Base-by-base conservation (phyloP, 1,284 basidiomycete species). In the Hemileia vastatrix region DNA sequence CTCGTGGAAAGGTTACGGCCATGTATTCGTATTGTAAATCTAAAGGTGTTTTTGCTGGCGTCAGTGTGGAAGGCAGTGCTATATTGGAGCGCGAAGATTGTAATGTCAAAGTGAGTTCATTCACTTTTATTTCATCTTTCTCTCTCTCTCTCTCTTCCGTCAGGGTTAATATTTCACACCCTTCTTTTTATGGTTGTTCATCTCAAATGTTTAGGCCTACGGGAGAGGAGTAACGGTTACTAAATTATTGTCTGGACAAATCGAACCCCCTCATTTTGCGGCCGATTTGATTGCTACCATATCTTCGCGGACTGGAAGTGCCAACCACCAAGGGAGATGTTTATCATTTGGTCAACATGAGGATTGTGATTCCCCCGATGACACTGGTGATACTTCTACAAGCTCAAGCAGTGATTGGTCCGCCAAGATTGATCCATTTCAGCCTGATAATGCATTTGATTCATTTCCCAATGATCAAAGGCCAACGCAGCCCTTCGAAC, bases 21-120 rank as follows among this genome's bases (percentile, higher is more conserved):
- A 96, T 97, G 91, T 90, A 94, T 77, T 89, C 86, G 67, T 98
- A 98, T 77, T 93, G 89, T 3, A 92, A 93, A 76, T 93, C 91
- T 3, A 85, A 89, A 67, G 94, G 94, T 9, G 81, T 96, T 18
- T 69, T 65, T 64, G 79, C 44, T 53, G 81, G 81, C 8, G 78
- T 83, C 19, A 91, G 89, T 6, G 78, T 97, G 36, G 93, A 97
- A 80, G 94, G 94, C 8, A 91, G 88, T 0, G 86, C 96, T 48
- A 92, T 98, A 58, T 82, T 95, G 19, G 94, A 97, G 76, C 84
- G 95, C 24, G 86, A 90, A 73, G 95, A 98, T 54, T 74, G 76
- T 18, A 79, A 78, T 59, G 55, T 66, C 1, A 76, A 75, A 52
- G 77, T 74, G 1, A 70, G 74, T 4, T 52, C 13, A 59, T 5